Percentiles rank a stretch among this genome's conserved stretches.
These are phyloP conservation scores for Silene latifolia DNA, from an alignment of 148 eudicot genomes.

Conservation along the genomic window DNA sequence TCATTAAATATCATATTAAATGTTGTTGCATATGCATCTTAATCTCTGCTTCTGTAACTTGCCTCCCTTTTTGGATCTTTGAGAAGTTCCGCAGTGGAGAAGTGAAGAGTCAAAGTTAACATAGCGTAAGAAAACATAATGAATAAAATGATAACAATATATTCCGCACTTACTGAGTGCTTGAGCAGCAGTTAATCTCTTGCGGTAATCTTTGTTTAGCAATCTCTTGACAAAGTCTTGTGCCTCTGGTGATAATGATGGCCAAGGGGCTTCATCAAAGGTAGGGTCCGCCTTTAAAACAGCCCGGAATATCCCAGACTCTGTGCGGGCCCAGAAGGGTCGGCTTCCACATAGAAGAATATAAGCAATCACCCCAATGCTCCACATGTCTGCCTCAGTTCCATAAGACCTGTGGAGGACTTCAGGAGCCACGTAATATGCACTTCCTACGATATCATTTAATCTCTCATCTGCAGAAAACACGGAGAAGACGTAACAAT, in stretches of 20 bases:
- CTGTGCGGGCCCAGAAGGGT: slow-evolving; percentile 97
- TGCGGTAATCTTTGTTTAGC: slow-evolving; percentile 84
- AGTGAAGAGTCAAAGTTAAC: no score
- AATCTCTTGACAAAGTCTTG: slow-evolving; percentile 87
- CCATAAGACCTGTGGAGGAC: slow-evolving; percentile 95
- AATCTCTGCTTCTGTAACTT: no score
- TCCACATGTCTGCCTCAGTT: slow-evolving; percentile 99
- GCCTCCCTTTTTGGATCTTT: no score
- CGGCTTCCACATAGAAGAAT: slow-evolving; percentile 95
- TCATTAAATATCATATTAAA: no score
- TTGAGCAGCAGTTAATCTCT: slow-evolving; percentile 89
- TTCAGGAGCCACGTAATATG: slow-evolving; percentile 96
- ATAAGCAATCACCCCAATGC: slow-evolving; percentile 94
- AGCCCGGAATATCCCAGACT: slow-evolving; percentile 88
- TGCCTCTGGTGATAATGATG: slow-evolving; percentile 75
- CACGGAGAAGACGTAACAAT: slow-evolving; percentile 9
- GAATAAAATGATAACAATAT: not conserved
- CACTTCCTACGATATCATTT: slow-evolving; percentile 97
- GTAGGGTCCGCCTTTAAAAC: slow-evolving; percentile 91
- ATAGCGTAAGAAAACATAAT: no score
- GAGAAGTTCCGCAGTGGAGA: no score
- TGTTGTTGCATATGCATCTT: no score
- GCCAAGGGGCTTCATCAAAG: slow-evolving; percentile 97
- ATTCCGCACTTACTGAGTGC: slow-evolving; percentile 66
- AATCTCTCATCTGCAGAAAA: slow-evolving; percentile 76